Evolutionary conservation across 2,329 filamentous ascomycete species (phyloP), one percentile per base, ranked within the genome.

Genomic region (Emergomyces orientalis): DNA sequence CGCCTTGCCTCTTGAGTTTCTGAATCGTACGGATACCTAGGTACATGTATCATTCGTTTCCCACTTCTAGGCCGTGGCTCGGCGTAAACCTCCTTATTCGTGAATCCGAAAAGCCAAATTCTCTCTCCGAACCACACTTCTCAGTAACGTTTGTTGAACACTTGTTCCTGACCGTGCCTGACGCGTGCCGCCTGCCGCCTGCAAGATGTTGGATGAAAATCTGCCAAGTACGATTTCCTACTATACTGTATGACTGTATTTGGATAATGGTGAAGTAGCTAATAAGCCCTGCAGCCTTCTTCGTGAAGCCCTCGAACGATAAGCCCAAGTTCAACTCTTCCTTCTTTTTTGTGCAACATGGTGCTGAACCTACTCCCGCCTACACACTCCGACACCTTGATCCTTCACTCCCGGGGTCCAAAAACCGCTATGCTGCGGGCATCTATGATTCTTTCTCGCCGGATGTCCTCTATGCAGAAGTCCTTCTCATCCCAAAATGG

Each of bases 191-290:
- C 13, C n/a, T 41, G 2, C 27, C 3, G 13, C 5, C 4, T 51
- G 27, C 64, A 74, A 69, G 22, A 96, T 96, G 91, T 84, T 96
- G 70, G 91, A 96, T 86, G 90, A 95, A 75, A 96, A 92, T 75
- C 85, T 97, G n/a, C 92, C 92, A 62, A 91, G 82, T 84, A 71
- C 5, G 68, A 70, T 68, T 55, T 25, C 57, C 25, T 11, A 13
- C 58, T 39, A 22, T 11, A 52, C 8, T 39, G 22, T 41, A 51
- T 61, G 32, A 37, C 41, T 55, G 39, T 63, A 67, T 68, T 56
- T 41, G 37, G 27, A 56, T 25, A 22, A 41, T 2, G 47, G n/a
- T 19, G n/a, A 47, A 39, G 41, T 39, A 58, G 25, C 59, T 62
- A 27, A 62, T 60, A 68, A 59, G 61, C 63, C 57, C 45, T 64